A percentile compares a stretch with the other conserved stretches of the same genome.
phyloP scores from a whole-genome alignment of 768 basidiomycete species.

The Suillus decipiens region DNA sequence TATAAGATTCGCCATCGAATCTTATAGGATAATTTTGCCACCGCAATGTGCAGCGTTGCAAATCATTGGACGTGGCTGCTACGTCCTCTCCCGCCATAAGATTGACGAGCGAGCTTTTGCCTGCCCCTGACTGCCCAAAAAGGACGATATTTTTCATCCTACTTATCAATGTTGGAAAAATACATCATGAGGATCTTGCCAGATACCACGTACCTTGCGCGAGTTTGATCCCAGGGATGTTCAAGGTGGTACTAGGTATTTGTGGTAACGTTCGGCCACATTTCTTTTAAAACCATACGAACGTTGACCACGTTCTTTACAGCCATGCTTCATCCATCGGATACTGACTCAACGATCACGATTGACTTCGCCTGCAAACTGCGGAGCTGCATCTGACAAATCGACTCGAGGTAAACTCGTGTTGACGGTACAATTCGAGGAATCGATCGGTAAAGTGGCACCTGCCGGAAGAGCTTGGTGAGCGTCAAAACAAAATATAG shows the following conservation, averaged over 20 bases:
- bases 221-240: background rate
- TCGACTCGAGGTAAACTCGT: background rate
- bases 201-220: background rate
- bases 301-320: background rate
- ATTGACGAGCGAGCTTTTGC: conserved; percentile 34
- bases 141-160: conserved; percentile 37
- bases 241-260: background rate
- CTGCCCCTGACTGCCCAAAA: conserved; percentile 44
- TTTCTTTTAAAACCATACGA: background rate
- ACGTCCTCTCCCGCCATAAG: conserved; percentile 27
- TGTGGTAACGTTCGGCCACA: background rate
- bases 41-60: conserved; percentile 39
- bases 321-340: background rate
- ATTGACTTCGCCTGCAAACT: background rate
- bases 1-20: conserved; percentile 22
- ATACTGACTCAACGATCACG: background rate
- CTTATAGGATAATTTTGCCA: conserved; percentile 28
- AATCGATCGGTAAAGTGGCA: background rate
- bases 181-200: background rate
- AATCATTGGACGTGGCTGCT: conserved; percentile 29
- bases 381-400: background rate
- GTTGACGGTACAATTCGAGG: background rate
- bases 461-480: background rate
- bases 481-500: background rate
- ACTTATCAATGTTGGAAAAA: background rate